phyloP scores from a whole-genome alignment of 352 stramenopile genomes.

The Globisporangium megalacanthum region DNA sequence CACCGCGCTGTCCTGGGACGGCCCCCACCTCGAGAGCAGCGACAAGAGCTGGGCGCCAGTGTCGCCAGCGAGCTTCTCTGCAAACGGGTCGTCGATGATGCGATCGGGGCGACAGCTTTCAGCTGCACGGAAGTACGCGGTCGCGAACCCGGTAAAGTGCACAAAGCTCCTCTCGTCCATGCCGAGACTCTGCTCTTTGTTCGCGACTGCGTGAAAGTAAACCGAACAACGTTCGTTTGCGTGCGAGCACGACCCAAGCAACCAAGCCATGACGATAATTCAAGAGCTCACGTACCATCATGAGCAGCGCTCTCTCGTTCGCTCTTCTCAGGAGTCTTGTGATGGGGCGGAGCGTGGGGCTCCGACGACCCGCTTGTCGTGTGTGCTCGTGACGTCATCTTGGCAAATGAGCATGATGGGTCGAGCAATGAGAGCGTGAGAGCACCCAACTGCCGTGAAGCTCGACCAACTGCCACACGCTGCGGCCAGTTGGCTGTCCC shows the following conservation, averaged over 20 bases:
- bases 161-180: slow-evolving; percentile 5
- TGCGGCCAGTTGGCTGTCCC: not conserved
- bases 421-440: no score
- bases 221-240: not conserved
- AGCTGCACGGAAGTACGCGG: slow-evolving; percentile 16
- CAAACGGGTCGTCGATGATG: slow-evolving; percentile 19
- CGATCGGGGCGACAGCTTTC: slow-evolving; percentile 13
- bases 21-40: slow-evolving; percentile 6
- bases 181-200: not conserved
- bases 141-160: slow-evolving; percentile 10
- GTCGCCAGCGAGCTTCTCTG: slow-evolving; percentile 12
- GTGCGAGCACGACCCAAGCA: no score
- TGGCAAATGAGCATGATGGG: not conserved
- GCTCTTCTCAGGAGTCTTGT: slow-evolving; percentile 2
- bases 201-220: not conserved
- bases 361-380: slow-evolving; percentile 9
- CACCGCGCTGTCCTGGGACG: not conserved
- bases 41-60: not conserved
- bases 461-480: not conserved
- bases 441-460: not conserved
- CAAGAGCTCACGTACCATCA: not conserved
- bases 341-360: slow-evolving; percentile 1
- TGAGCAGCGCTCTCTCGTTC: not conserved
- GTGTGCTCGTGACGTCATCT: slow-evolving; percentile 6
- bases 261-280: no score